These are phyloP conservation scores for Ogataea nonfermentans DNA, from an alignment of 805 yeast species.

Conservation along the genomic window DNA sequence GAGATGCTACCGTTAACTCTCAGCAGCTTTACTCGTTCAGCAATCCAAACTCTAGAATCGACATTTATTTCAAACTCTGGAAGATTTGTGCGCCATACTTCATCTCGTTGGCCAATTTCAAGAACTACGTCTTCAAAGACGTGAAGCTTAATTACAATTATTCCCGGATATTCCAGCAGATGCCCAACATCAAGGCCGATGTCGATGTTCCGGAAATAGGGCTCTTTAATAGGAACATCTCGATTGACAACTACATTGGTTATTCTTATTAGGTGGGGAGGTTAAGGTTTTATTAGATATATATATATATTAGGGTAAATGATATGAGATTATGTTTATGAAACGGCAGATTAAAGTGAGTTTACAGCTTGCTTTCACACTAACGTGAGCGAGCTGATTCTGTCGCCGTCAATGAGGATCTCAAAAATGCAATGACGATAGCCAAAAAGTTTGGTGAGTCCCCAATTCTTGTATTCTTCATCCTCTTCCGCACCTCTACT, in stretches of 20 bases:
- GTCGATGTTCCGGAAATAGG: slow-evolving; percentile 42
- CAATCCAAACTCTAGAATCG: slow-evolving; percentile 44
- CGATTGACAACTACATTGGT: slow-evolving; percentile 32
- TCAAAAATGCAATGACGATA: slow-evolving; percentile 31
- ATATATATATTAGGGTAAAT: slow-evolving; percentile 5
- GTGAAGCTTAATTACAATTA: slow-evolving; percentile 41
- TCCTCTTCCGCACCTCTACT: slow-evolving; percentile 6
- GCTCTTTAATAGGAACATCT: slow-evolving; percentile 32
- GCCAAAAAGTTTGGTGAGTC: slow-evolving; percentile 32
- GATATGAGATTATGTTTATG: slow-evolving; percentile 1
- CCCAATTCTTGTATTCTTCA: slow-evolving; percentile 34
- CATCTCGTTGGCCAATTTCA: slow-evolving; percentile 46
- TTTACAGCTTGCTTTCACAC: slow-evolving; percentile 5
- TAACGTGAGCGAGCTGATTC: slow-evolving; percentile 31
- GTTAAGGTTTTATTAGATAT: not conserved
- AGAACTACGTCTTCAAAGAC: slow-evolving; percentile 45
- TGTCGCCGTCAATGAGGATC: slow-evolving; percentile 30
- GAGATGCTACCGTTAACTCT: slow-evolving; percentile 68
- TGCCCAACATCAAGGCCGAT: slow-evolving; percentile 38
- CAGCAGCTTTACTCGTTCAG: slow-evolving; percentile 30
- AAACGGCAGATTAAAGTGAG: no score
- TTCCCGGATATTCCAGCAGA: slow-evolving; percentile 38
- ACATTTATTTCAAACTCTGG: slow-evolving; percentile 54
- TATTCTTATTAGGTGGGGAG: slow-evolving; percentile 22
- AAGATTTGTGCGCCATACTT: slow-evolving; percentile 48